These are phyloP conservation scores for Babesia divergens DNA, from an alignment of 169 alveolate genomes.

Conservation along the genomic window DNA sequence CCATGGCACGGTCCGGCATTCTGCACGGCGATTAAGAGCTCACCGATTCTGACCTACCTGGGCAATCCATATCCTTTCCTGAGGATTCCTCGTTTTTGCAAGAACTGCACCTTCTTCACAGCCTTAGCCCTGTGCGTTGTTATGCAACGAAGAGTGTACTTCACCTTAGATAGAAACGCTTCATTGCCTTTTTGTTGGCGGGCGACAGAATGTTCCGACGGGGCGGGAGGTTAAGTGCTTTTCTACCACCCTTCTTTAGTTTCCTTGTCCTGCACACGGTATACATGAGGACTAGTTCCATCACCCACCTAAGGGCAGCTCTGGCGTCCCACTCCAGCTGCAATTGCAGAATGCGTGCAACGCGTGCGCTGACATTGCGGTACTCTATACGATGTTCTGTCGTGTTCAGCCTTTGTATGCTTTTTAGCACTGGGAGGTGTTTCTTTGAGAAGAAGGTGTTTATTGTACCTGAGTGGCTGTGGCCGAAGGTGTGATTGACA, in stretches of 20 bases:
- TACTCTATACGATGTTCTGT: conserved; percentile 34
- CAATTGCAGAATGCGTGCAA: conserved; percentile 30
- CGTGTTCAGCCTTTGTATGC: conserved; percentile 27
- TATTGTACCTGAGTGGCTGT: conserved; percentile 6
- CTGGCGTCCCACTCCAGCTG: conserved; percentile 45
- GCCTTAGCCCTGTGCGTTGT: conserved; percentile 49
- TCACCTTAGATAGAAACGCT: conserved; percentile 47
- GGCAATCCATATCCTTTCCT: conserved; percentile 46
- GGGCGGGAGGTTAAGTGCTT: conserved; percentile 39
- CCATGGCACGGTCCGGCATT: conserved; percentile 57
- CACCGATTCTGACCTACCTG: conserved; percentile 1
- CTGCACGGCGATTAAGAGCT: not conserved
- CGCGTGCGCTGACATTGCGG: conserved; percentile 44
- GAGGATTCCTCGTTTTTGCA: conserved; percentile 45
- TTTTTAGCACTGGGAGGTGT: conserved; percentile 41
- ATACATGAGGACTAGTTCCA: not conserved
- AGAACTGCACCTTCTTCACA: conserved; percentile 44
- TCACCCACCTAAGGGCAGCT: conserved; percentile 4
- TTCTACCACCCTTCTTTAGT: conserved; percentile 25
- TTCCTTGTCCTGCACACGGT: conserved; percentile 9
- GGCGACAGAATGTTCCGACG: conserved; percentile 50
- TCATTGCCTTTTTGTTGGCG: conserved; percentile 42
- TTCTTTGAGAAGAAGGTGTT: conserved; percentile 39
- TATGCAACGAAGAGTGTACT: not conserved
- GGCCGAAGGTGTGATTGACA: not conserved